Percentiles rank a stretch among this genome's conserved stretches.
Conservation (phyloP, 2,329 filamentous ascomycete species). For the Rutstroemia sydowiana region DNA sequence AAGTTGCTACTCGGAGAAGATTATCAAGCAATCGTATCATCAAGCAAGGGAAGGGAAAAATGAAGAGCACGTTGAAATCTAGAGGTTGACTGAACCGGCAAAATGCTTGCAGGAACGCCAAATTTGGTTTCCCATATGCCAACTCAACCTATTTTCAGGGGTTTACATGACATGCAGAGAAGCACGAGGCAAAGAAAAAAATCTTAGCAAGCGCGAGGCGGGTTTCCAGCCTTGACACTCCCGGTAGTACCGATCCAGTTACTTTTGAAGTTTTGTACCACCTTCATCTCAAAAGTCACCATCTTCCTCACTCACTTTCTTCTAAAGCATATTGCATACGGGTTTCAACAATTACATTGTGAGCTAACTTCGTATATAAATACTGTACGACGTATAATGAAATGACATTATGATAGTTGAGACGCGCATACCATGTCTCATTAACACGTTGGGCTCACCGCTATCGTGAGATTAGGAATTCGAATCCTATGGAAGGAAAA, state of each 20-base stretch:
- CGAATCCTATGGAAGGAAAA: too few species aligned
- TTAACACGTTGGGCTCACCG: conserved; percentile 1
- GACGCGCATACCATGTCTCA: too few species aligned
- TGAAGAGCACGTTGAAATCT: too few species aligned
- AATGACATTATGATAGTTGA: too few species aligned
- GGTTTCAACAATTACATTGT: too few species aligned
- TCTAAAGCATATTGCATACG: background rate
- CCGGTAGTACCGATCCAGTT: background rate
- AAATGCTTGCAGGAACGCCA: conserved; percentile 1
- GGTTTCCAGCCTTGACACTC: conserved; percentile 6
- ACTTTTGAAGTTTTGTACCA: background rate
- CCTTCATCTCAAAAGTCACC: background rate
- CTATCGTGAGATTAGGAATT: background rate
- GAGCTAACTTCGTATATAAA: too few species aligned
- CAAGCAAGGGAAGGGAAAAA: background rate
- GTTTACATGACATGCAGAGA: conserved; percentile 6
- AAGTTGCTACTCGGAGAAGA: background rate
- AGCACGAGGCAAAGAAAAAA: conserved; percentile 6
- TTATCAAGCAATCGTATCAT: background rate
- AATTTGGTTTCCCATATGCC: background rate
- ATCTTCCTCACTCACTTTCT: background rate
- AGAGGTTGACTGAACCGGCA: background rate
- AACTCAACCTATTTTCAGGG: conserved; percentile 3
- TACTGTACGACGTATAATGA: too few species aligned
- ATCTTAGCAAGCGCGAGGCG: background rate